Evolutionary conservation across 495 filamentous ascomycete genomes (phyloP).

Genomic region (Aspergillus diversus): DNA sequence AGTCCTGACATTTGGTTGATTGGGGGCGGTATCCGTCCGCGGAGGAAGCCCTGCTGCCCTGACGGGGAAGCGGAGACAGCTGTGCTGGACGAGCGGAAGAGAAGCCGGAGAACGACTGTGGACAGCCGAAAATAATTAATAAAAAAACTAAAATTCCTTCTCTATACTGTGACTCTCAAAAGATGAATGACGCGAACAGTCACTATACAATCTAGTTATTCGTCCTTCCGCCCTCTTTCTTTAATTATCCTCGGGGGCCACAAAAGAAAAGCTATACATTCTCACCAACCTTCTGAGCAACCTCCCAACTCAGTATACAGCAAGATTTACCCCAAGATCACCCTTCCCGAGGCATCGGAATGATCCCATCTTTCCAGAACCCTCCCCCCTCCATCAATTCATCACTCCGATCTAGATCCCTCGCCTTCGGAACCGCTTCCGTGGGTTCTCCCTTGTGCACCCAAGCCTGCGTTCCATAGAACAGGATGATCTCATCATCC

Average conservation of each 20-base stretch:
- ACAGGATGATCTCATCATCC: not conserved
- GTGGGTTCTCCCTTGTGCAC: not conserved
- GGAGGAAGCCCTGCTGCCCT: slow-evolving; percentile 31
- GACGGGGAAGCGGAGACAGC: slow-evolving; percentile 49
- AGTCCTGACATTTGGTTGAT: not conserved
- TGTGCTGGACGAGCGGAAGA: slow-evolving; percentile 51
- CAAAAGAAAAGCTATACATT: too few relatives aligned
- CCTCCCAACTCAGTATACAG: too few relatives aligned
- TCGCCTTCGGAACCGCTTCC: not conserved
- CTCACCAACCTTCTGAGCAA: too few relatives aligned
- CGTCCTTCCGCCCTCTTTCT: not conserved
- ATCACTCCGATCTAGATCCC: too few relatives aligned
- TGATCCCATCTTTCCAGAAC: not conserved
- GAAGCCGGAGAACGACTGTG: slow-evolving; percentile 16
- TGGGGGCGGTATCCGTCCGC: slow-evolving; percentile 13
- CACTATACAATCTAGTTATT: not conserved
- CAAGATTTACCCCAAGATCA: not conserved
- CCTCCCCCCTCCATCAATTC: not conserved
- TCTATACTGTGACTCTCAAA: too few relatives aligned
- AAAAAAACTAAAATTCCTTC: not conserved
- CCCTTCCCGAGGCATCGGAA: not conserved
- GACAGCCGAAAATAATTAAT: slow-evolving; percentile 14
- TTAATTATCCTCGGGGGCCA: not conserved
- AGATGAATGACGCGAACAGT: too few relatives aligned
- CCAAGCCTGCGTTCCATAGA: not conserved